phyloP scores from a whole-genome alignment of 768 basidiomycete species.

The Termitomyces sp. region DNA sequence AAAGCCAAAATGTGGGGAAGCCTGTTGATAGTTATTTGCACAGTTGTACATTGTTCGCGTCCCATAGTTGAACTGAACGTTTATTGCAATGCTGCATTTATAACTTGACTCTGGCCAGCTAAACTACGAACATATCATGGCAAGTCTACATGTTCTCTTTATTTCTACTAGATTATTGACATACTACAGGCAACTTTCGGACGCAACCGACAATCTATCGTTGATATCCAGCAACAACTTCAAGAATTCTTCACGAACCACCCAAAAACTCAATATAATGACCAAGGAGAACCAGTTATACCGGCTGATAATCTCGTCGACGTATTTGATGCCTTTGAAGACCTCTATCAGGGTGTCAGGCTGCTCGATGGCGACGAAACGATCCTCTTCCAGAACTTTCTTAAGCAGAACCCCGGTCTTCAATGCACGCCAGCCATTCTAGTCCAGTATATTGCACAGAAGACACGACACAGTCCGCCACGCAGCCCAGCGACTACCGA shows the following conservation, averaged over 20 bases:
- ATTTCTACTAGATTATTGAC: background rate
- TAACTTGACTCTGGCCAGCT: slow-evolving; percentile 8
- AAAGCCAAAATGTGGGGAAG: too few relatives aligned
- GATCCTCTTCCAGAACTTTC: slow-evolving; percentile 48
- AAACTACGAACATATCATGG: slow-evolving; percentile 8
- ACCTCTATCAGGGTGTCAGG: slow-evolving; percentile 51
- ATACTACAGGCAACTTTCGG: slow-evolving; percentile 29
- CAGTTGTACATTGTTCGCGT: slow-evolving; percentile 2
- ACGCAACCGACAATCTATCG: slow-evolving; percentile 64
- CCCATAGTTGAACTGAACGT: background rate
- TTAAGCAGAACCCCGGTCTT: slow-evolving; percentile 55
- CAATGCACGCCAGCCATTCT: slow-evolving; percentile 66
- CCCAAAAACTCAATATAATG: slow-evolving; percentile 51
- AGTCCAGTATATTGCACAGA: slow-evolving; percentile 58
- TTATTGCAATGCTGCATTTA: slow-evolving; percentile 6
- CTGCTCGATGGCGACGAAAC: slow-evolving; percentile 65
- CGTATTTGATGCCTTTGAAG: slow-evolving; percentile 59
- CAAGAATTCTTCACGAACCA: slow-evolving; percentile 63
- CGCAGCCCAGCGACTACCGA: slow-evolving; percentile 30
- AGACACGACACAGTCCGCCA: slow-evolving; percentile 42
- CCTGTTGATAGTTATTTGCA: slow-evolving; percentile 2
- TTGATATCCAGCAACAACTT: slow-evolving; percentile 66
- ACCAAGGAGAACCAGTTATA: slow-evolving; percentile 56
- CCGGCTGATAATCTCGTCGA: slow-evolving; percentile 69
- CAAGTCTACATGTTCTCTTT: background rate